phyloP scores from a whole-genome alignment of 2,329 filamentous ascomycete species.

The Fusarium abutilonis region DNA sequence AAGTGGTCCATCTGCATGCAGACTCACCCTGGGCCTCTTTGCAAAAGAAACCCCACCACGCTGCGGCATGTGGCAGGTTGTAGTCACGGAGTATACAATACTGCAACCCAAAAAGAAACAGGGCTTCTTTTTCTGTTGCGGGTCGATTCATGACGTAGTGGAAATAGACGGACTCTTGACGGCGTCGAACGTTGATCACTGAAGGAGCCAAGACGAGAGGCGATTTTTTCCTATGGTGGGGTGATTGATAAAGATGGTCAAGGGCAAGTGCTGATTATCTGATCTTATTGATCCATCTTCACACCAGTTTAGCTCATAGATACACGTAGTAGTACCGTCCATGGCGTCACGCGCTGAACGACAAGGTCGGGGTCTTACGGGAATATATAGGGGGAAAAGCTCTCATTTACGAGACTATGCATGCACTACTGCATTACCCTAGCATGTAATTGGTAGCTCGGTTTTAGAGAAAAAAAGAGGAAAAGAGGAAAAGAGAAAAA shows the following conservation, averaged over 20 bases:
- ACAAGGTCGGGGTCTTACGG: background rate
- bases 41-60: conserved; percentile 1
- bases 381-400: too few species aligned
- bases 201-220: conserved; percentile 3
- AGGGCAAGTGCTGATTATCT: conserved; percentile 22
- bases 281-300: conserved; percentile 27
- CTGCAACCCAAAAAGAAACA: conserved; percentile 11
- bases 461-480: too few species aligned
- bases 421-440: too few species aligned
- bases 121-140: conserved; percentile 18
- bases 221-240: conserved; percentile 16
- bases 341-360: conserved; percentile 30
- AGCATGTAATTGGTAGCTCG: too few species aligned
- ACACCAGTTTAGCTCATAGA: conserved; percentile 6
- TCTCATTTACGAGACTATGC: too few species aligned
- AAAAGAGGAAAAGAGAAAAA: background rate
- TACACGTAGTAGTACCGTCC: background rate
- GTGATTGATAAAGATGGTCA: conserved; percentile 35
- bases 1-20: conserved; percentile 29
- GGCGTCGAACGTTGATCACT: background rate
- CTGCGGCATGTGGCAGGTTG: conserved; percentile 8
- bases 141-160: conserved; percentile 6
- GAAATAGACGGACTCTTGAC: conserved; percentile 1
- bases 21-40: background rate
- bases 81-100: too few species aligned